Conservation (phyloP, 1,284 basidiomycete genomes). For the Ganoderma lingzhi region DNA sequence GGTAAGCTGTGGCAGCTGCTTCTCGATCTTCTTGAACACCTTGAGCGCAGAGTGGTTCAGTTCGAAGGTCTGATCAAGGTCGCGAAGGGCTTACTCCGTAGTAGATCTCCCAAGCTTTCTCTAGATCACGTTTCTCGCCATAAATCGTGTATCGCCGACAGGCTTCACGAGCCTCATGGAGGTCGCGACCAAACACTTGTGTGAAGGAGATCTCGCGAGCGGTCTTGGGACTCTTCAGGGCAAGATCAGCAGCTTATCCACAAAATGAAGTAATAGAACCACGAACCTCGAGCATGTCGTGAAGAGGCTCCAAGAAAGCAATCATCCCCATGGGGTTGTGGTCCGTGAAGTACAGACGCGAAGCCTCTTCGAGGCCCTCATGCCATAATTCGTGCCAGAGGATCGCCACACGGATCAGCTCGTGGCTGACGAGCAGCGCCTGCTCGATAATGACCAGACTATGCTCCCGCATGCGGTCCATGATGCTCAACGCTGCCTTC, state of each 20-base stretch:
- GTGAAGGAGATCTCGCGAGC: constrained; percentile 95
- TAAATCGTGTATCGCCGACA: constrained; percentile 89
- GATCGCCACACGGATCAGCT: constrained; percentile 97
- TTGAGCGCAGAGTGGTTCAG: constrained; percentile 39
- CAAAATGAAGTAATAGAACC: neutral
- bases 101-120: constrained; percentile 99
- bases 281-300: constrained; percentile 82
- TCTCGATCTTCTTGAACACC: constrained; percentile 98
- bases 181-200: constrained; percentile 94
- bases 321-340: constrained; percentile 99
- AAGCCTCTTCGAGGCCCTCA: constrained; percentile 98
- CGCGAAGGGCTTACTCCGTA: constrained; percentile 69
- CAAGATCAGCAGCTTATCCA: constrained; percentile 8
- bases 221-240: constrained; percentile 86
- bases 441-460: constrained; percentile 91
- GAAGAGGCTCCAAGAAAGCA: constrained; percentile 90
- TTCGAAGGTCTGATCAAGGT: too few species aligned
- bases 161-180: constrained; percentile 94
- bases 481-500: constrained; percentile 88
- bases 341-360: constrained; percentile 96
- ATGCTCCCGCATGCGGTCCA: constrained; percentile 95
- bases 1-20: constrained; percentile 90
- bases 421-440: constrained; percentile 92
- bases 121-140: constrained; percentile 90
- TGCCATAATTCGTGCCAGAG: constrained; percentile 99